Base-by-base conservation (phyloP, 1,284 basidiomycete species). In the Pseudozyma sp. region DNA sequence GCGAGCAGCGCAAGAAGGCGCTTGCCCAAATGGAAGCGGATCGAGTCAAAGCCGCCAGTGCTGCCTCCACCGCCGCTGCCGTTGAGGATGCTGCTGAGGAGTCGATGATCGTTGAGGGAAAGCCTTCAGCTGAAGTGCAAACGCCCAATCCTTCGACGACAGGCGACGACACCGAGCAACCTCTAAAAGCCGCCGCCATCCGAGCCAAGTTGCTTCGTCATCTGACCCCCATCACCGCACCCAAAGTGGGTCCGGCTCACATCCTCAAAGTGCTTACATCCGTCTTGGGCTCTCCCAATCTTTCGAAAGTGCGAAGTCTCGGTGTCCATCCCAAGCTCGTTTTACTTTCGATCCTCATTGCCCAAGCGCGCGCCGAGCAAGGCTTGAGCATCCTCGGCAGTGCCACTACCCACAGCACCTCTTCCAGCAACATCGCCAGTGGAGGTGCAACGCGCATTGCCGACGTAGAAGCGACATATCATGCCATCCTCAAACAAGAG, bases 311-410 rank as follows among this genome's bases (percentile, higher is more conserved):
- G 35, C 80, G 83, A 25, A 31, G 48, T 18, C 72, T 85, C 12
- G 77, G 77, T 9, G 60, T 85, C 21, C 83, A 85, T 13, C 70
- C 82, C 38, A 84, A 84, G 67, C 65, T 85, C 3, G 60, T 83
- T 19, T 74, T 85, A 9, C 71, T 82, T 2, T 68, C 82, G 13
- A 65, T 79, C 60, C 65, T 82, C 34, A 63, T 84, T 14, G 68
- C 78, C 6, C 72, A 76, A 35, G 61, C 59, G 7, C 67, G 83
- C 12, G 42, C 62, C 14, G 60, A 57, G 18, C 69, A 74, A 7
- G 69, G 72, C 0, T 48, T 81, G 10, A 31, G 47, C 31, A 55
- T 70, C 5, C 70, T 77, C 12, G 80, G 78, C 50, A 60, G 59
- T 40, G 62, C 58, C 36, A 45, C 36, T 14, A 40, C 18, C 31